Conservation (phyloP, 495 filamentous ascomycete genomes). For the Eremomyces bilateralis region DNA sequence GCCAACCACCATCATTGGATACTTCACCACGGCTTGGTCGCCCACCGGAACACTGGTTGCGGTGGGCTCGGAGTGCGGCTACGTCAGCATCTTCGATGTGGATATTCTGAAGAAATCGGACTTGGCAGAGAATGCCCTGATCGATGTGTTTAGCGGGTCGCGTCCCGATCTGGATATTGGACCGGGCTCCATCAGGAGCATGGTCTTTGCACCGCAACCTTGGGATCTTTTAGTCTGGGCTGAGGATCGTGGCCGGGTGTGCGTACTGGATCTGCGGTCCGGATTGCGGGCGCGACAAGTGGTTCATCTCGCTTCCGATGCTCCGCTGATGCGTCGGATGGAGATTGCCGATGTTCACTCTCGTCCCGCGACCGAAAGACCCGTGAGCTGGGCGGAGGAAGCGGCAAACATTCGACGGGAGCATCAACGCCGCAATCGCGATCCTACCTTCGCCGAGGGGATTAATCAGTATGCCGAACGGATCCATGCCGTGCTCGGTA, state of each 20-base stretch:
- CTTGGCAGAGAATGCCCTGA: conserved; percentile 22
- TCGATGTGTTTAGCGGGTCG: conserved; percentile 22
- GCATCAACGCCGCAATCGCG: neutral
- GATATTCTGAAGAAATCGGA: conserved; percentile 22
- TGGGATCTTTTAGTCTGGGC: conserved; percentile 87
- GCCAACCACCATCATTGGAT: conserved; percentile 17
- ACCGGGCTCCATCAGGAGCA: conserved; percentile 64
- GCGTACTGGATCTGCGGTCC: conserved; percentile 63
- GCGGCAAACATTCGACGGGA: conserved; percentile 19
- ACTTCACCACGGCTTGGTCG: conserved; percentile 53
- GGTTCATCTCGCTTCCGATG: conserved; percentile 36
- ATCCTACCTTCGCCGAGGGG: neutral
- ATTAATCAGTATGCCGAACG: neutral
- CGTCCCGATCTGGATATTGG: conserved; percentile 19
- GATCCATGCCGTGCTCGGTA: neutral
- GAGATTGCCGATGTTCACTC: conserved; percentile 20
- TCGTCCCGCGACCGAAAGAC: conserved; percentile 12
- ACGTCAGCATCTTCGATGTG: conserved; percentile 45
- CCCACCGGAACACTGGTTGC: conserved; percentile 45
- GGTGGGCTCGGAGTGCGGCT: conserved; percentile 49
- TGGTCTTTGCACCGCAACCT: conserved; percentile 75
- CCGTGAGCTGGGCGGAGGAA: conserved; percentile 11
- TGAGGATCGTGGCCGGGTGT: conserved; percentile 67
- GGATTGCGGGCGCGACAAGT: conserved; percentile 58
- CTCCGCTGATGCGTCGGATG: conserved; percentile 24